A percentile compares a stretch with the other conserved stretches of the same genome.
phyloP scores from a whole-genome alignment of 2,329 filamentous ascomycete species.

The Fusarium graminum region DNA sequence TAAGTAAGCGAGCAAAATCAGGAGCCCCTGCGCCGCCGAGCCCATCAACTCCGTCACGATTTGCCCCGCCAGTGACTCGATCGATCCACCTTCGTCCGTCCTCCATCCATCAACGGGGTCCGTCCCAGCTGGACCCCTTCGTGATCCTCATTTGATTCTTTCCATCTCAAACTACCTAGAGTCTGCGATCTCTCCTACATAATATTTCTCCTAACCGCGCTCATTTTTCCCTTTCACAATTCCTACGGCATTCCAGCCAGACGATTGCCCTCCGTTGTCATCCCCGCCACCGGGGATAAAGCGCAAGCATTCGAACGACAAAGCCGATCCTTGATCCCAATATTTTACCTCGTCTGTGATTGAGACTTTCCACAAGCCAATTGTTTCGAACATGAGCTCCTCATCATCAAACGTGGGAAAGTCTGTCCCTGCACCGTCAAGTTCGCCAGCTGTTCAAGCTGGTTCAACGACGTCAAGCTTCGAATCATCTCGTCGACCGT shows the following conservation, averaged over 20 bases:
- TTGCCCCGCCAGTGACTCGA: constrained; percentile 56
- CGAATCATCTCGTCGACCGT: constrained; percentile 64
- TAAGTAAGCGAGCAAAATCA: constrained; percentile 14
- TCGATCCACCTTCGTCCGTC: constrained; percentile 47
- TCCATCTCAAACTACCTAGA: constrained; percentile 23
- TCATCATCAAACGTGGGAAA: constrained; percentile 60
- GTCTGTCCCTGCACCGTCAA: constrained; percentile 62
- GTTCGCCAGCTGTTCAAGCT: constrained; percentile 57
- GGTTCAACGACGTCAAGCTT: constrained; percentile 61
- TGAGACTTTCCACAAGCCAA: background rate
- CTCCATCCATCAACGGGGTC: constrained; percentile 54
- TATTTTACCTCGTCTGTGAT: constrained; percentile 12
- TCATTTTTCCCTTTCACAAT: background rate
- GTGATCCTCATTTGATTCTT: constrained; percentile 33
- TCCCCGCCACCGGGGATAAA: constrained; percentile 17
- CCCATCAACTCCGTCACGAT: constrained; percentile 51
- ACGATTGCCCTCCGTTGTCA: constrained; percentile 9
- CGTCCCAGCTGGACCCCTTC: constrained; percentile 54
- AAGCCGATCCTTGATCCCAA: constrained; percentile 2
- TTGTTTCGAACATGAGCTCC: constrained; percentile 52
- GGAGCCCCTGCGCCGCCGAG: constrained; percentile 28
- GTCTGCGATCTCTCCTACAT: constrained; percentile 16
- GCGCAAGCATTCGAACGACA: constrained; percentile 25
- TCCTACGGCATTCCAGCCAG: constrained; percentile 9
- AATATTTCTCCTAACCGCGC: constrained; percentile 1